Evolutionary conservation across 177 flowering plant genomes (phyloP).

Genomic region (Telopea speciosissima): DNA sequence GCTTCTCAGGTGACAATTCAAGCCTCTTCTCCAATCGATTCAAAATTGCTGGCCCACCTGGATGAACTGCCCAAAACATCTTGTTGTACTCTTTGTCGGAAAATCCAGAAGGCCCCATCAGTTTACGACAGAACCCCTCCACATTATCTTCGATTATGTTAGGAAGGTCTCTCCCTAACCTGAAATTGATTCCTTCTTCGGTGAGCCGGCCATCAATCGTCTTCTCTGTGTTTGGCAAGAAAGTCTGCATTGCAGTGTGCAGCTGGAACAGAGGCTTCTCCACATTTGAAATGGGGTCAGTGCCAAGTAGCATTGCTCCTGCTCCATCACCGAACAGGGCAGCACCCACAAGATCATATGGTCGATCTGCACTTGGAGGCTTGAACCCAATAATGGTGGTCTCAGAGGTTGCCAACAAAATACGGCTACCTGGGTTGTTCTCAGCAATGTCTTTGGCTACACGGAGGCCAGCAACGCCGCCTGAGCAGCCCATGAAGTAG

Average conservation of each 20-base stretch:
- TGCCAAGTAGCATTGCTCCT: conserved; percentile 82
- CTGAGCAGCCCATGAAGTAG: conserved; percentile 90
- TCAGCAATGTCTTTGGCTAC: conserved; percentile 95
- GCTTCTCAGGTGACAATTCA: conserved; percentile 60
- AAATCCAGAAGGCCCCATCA: conserved; percentile 42
- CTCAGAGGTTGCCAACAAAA: conserved; percentile 75
- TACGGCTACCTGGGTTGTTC: conserved; percentile 87
- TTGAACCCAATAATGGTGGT: conserved; percentile 91
- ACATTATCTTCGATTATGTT: conserved; percentile 85
- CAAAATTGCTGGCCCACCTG: conserved; percentile 91
- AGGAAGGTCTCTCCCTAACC: conserved; percentile 76
- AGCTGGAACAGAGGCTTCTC: conserved; percentile 85
- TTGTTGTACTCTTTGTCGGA: conserved; percentile 48
- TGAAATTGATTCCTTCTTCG: conserved; percentile 92
- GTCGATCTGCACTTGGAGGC: conserved; percentile 68
- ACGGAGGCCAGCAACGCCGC: conserved; percentile 88
- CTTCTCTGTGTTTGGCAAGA: conserved; percentile 78
- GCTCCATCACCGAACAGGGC: conserved; percentile 98
- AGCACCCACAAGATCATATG: conserved; percentile 86
- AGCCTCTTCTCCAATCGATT: conserved; percentile 79
- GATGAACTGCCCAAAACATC: conserved; percentile 96
- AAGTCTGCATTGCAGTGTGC: conserved; percentile 69
- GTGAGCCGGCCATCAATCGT: conserved; percentile 74
- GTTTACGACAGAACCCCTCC: conserved; percentile 54
- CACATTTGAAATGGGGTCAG: conserved; percentile 34